Evolutionary conservation across 1,139 yeast genomes (phyloP).

Genomic region (Sugiyamaella grinbergsii): DNA sequence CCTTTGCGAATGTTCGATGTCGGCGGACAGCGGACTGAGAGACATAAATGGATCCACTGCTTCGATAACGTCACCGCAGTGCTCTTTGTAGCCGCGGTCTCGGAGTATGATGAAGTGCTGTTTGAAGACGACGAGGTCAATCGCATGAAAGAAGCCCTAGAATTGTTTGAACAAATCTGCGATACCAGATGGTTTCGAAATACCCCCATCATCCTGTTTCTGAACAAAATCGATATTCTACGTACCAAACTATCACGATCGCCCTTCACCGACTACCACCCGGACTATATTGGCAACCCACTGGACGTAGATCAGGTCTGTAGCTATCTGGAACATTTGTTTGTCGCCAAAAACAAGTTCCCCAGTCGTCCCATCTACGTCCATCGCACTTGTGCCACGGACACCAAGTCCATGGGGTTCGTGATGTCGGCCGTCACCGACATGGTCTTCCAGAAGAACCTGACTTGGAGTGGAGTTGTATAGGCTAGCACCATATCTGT

Average conservation of each 20-base stretch:
- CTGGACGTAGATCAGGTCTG: constrained; percentile 32
- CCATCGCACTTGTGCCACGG: constrained; percentile 96
- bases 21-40: constrained; percentile 95
- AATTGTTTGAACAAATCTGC: constrained; percentile 79
- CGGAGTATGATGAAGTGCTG: constrained; percentile 88
- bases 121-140: constrained; percentile 90
- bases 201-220: constrained; percentile 85
- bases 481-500: no score
- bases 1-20: constrained; percentile 86
- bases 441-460: constrained; percentile 78
- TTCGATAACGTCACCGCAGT: constrained; percentile 91
- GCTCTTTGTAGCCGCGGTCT: constrained; percentile 85
- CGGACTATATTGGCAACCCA: constrained; percentile 33
- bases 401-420: constrained; percentile 81
- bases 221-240: constrained; percentile 85
- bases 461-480: constrained; percentile 80
- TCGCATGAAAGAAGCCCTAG: constrained; percentile 87
- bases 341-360: constrained; percentile 52
- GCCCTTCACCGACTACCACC: constrained; percentile 41
- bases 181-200: constrained; percentile 82
- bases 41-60: constrained; percentile 95
- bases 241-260: constrained; percentile 66
- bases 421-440: constrained; percentile 93
- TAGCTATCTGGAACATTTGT: constrained; percentile 33
- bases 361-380: constrained; percentile 72